Percentiles rank a stretch among this genome's conserved stretches.
phyloP scores from a whole-genome alignment of 2,329 filamentous ascomycete genomes.

The Sordariomycetes sp. region DNA sequence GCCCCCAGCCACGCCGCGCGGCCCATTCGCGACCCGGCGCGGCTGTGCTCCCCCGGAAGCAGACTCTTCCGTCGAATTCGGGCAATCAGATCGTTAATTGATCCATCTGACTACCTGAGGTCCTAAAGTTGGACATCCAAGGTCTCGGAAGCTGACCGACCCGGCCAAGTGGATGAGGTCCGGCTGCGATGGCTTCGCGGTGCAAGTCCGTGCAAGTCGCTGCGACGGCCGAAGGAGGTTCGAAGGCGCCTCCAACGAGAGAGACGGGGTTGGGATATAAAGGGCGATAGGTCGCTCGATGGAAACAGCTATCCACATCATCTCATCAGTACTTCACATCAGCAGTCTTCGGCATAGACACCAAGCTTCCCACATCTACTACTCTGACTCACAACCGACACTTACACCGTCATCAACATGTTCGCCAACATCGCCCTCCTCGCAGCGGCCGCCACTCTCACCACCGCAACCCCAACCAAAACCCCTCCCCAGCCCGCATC shows the following conservation, averaged over 20 bases:
- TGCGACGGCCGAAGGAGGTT: neutral
- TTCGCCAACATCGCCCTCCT: conserved; percentile 15
- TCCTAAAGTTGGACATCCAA: neutral
- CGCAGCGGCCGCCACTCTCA: conserved; percentile 15
- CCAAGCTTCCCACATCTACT: neutral
- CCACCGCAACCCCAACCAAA: conserved; percentile 18
- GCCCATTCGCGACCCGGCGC: neutral
- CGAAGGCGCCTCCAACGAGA: neutral
- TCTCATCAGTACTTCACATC: neutral
- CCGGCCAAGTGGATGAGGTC: neutral
- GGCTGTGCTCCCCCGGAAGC: neutral
- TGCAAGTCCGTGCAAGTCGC: neutral
- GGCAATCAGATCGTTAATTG: neutral
- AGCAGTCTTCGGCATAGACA: neutral
- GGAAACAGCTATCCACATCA: neutral
- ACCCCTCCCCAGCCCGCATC: conserved; percentile 14
- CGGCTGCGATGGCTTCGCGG: neutral
- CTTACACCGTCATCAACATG: conserved; percentile 13
- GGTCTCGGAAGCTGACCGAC: neutral
- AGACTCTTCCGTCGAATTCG: neutral
- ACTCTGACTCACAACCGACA: neutral
- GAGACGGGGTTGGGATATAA: neutral
- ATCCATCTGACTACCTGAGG: neutral
- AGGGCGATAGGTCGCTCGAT: neutral
- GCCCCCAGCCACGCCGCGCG: neutral